A percentile compares a stretch with the other conserved stretches of the same genome.
Evolutionary conservation across 2,329 filamentous ascomycete genomes (phyloP).

Genomic region (Colletotrichum truncatum): DNA sequence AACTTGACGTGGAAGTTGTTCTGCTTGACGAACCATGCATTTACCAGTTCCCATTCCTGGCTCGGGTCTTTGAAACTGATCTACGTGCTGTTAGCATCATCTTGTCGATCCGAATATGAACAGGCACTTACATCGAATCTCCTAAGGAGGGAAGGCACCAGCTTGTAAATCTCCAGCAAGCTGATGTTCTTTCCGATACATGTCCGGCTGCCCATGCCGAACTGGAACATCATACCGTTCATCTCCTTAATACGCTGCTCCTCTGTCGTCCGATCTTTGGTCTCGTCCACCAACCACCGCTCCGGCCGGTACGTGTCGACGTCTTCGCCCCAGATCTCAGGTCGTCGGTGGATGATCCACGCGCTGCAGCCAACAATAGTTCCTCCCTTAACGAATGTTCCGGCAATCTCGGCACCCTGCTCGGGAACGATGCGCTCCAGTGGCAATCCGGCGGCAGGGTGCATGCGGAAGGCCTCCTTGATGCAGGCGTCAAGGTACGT

Average conservation of each 20-base stretch:
- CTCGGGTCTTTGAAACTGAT: slow-evolving; percentile 62
- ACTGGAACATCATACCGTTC: slow-evolving; percentile 77
- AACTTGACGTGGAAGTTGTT: slow-evolving; percentile 61
- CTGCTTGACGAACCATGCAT: slow-evolving; percentile 72
- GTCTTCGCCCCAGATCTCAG: slow-evolving; percentile 74
- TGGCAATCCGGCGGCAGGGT: slow-evolving; percentile 77
- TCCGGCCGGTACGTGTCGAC: slow-evolving; percentile 74
- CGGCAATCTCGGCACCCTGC: slow-evolving; percentile 70
- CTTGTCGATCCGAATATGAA: not conserved
- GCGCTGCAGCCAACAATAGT: slow-evolving; percentile 80
- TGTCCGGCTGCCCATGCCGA: slow-evolving; percentile 75
- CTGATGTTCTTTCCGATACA: slow-evolving; percentile 77
- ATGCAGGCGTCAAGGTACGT: slow-evolving; percentile 81
- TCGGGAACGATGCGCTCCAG: slow-evolving; percentile 78
- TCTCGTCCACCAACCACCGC: slow-evolving; percentile 65
- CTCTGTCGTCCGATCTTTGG: slow-evolving; percentile 45
- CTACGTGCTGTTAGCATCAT: slow-evolving; percentile 41
- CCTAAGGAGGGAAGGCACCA: slow-evolving; percentile 68
- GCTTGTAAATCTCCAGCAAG: slow-evolving; percentile 70
- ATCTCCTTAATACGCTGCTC: slow-evolving; percentile 70
- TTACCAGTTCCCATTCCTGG: slow-evolving; percentile 66
- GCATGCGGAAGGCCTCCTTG: slow-evolving; percentile 80
- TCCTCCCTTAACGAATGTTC: slow-evolving; percentile 70
- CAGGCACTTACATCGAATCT: slow-evolving; percentile 65
- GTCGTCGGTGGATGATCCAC: slow-evolving; percentile 77